Evolutionary conservation across 1,284 basidiomycete genomes (phyloP).

Genomic region (Cronartium quercuum): DNA sequence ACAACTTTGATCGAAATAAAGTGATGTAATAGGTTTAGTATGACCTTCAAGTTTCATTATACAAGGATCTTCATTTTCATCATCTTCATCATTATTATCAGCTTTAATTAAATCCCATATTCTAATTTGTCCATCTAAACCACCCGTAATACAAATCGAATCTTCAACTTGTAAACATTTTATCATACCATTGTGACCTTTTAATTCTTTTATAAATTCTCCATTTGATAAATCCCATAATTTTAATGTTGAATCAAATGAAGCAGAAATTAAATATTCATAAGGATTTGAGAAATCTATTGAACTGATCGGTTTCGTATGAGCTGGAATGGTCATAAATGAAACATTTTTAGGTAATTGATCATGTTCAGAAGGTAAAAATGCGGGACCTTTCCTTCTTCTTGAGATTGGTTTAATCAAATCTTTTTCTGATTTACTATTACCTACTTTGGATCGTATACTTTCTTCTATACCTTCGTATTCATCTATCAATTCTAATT

Average conservation of each 20-base stretch:
- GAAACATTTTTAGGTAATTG: conserved; percentile 88
- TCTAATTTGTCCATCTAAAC: conserved; percentile 73
- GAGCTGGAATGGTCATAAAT: conserved; percentile 86
- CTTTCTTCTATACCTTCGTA: conserved; percentile 79
- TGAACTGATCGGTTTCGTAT: conserved; percentile 73
- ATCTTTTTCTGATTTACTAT: conserved; percentile 39
- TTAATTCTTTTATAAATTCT: conserved; percentile 66
- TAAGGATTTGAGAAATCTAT: conserved; percentile 97
- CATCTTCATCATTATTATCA: conserved; percentile 66
- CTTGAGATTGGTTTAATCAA: conserved; percentile 57
- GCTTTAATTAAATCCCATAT: conserved; percentile 81
- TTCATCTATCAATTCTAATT: conserved; percentile 91
- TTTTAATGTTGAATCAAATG: conserved; percentile 59
- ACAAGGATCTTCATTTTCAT: conserved; percentile 58
- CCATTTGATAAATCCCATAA: conserved; percentile 78
- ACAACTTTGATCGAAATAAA: conserved; percentile 92
- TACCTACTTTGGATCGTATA: conserved; percentile 57
- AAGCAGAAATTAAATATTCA: conserved; percentile 80
- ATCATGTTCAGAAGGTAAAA: conserved; percentile 94
- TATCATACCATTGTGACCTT: conserved; percentile 69
- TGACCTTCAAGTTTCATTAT: conserved; percentile 79
- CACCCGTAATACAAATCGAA: conserved; percentile 81
- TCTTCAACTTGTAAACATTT: conserved; percentile 93
- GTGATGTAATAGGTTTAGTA: conserved; percentile 78
- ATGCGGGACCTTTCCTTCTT: conserved; percentile 70